Conservation (phyloP, 257 asterid species). For the Petrea volubilis region DNA sequence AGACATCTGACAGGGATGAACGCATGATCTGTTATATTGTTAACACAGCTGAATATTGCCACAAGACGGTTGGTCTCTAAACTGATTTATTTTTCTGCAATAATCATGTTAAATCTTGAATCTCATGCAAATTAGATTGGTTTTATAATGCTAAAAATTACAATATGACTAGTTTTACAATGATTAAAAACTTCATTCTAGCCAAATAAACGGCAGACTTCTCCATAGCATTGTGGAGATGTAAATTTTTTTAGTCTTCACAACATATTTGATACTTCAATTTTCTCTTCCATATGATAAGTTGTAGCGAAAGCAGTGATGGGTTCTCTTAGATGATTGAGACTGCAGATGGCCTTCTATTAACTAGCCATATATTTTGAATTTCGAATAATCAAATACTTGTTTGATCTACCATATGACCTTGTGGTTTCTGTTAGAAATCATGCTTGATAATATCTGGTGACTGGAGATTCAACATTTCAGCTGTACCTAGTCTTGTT, state of each 20-base stretch:
- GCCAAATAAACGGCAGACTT: slow-evolving; percentile 1
- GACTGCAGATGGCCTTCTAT: slow-evolving; percentile 12
- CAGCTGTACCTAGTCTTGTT: background rate
- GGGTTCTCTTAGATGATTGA: background rate
- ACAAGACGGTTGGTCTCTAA: slow-evolving; percentile 70
- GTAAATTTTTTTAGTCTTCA: background rate
- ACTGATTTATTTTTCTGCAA: slow-evolving; percentile 21
- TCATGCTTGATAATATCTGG: background rate
- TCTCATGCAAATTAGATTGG: slow-evolving; percentile 4
- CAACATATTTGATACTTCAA: background rate
- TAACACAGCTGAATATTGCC: slow-evolving; percentile 99
- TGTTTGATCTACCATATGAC: background rate
- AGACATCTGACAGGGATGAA: slow-evolving; percentile 99
- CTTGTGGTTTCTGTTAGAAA: background rate
- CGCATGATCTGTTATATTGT: slow-evolving; percentile 90
- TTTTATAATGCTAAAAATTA: slow-evolving; percentile 9
- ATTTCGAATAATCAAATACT: background rate
- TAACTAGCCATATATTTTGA: background rate
- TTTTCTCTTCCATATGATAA: background rate
- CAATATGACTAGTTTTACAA: slow-evolving; percentile 8
- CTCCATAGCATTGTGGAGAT: background rate
- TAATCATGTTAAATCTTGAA: background rate
- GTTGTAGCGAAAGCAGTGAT: slow-evolving; percentile 3
- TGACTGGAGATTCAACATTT: background rate
- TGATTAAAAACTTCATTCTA: background rate